These are phyloP conservation scores for Tetrahymena elliotti DNA, from an alignment of 73 alveolate genomes.

Conservation along the genomic window DNA sequence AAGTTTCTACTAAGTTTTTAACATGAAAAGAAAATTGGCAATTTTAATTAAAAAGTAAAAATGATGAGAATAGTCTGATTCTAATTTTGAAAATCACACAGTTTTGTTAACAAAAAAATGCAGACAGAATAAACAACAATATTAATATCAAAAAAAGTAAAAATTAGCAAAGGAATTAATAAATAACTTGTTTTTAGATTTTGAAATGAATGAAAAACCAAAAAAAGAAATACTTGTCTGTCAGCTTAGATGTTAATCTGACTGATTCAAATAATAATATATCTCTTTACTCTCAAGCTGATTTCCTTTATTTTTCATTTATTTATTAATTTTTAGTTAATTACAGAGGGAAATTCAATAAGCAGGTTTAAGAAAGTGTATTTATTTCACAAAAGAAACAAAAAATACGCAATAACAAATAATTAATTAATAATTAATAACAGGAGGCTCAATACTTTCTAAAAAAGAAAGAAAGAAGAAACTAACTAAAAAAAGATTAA, in stretches of 20 bases:
- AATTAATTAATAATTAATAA: neutral
- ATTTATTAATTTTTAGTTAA: neutral
- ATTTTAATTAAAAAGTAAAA: neutral
- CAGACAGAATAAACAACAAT: neutral
- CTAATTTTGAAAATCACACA: neutral
- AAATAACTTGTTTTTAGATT: neutral
- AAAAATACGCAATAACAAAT: neutral
- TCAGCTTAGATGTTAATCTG: neutral
- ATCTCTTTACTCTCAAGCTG: neutral
- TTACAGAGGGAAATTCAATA: neutral
- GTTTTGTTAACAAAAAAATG: neutral
- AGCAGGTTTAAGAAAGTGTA: neutral
- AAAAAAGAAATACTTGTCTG: neutral
- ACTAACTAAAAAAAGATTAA: neutral
- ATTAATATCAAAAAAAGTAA: neutral
- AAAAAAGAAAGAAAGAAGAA: neutral
- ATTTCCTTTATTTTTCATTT: neutral
- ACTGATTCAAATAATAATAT: neutral
- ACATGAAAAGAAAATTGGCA: neutral
- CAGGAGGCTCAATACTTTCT: neutral
- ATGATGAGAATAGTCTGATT: neutral
- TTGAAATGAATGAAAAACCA: too few species aligned
- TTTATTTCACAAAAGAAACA: neutral
- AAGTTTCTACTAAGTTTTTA: neutral
- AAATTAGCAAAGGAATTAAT: neutral